These are phyloP conservation scores for Saccharomyces hybrid DNA, from an alignment of 1,139 yeast genomes.

Conservation along the genomic window DNA sequence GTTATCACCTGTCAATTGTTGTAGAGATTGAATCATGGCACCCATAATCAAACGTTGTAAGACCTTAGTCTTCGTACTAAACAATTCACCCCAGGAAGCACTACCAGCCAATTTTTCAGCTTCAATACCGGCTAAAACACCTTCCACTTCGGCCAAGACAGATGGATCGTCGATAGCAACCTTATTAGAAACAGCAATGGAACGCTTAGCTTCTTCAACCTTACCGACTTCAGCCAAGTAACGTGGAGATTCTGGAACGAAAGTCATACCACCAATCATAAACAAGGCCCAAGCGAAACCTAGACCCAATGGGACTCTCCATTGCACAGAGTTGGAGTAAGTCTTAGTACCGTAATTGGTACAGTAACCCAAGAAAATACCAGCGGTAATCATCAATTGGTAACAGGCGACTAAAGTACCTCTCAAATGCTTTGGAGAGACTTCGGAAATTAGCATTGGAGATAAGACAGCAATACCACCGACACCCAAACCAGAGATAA, in stretches of 20 bases:
- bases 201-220: slow-evolving; percentile 47
- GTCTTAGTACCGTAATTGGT: slow-evolving; percentile 50
- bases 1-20: too few species aligned
- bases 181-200: slow-evolving; percentile 50
- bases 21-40: slow-evolving; percentile 9
- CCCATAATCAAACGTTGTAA: slow-evolving; percentile 42
- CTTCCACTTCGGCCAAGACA: slow-evolving; percentile 49
- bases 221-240: slow-evolving; percentile 47
- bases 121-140: slow-evolving; percentile 54
- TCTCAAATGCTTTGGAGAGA: slow-evolving; percentile 58
- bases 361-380: slow-evolving; percentile 30
- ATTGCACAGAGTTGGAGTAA: slow-evolving; percentile 42
- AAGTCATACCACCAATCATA: slow-evolving; percentile 45
- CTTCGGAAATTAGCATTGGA: slow-evolving; percentile 57
- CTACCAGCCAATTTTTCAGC: slow-evolving; percentile 52
- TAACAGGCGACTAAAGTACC: slow-evolving; percentile 56
- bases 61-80: slow-evolving; percentile 47
- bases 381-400: slow-evolving; percentile 56
- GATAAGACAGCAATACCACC: slow-evolving; percentile 54
- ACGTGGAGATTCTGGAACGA: slow-evolving; percentile 75
- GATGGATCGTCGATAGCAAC: slow-evolving; percentile 47
- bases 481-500: slow-evolving; percentile 31
- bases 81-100: slow-evolving; percentile 53
- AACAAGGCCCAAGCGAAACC: slow-evolving; percentile 38
- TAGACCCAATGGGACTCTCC: slow-evolving; percentile 55